Conservation (phyloP, 306 rosid species). For the Mucuna pruriens region DNA sequence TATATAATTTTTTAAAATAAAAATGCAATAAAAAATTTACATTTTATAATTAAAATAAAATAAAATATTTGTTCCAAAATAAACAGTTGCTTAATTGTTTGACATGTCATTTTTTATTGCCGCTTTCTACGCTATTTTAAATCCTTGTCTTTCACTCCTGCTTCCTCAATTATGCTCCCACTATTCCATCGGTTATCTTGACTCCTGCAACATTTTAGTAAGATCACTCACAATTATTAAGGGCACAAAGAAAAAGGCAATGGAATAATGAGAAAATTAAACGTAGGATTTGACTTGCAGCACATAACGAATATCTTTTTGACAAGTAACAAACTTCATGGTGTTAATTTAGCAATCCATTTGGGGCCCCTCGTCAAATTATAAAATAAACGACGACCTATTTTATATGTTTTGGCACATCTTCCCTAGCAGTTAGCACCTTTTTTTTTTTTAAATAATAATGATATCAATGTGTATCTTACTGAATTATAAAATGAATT, state of each 20-base stretch:
- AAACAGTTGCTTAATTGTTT: background rate
- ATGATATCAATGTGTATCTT: background rate
- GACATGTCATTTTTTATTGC: background rate
- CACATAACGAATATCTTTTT: background rate
- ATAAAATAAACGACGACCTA: too few species aligned
- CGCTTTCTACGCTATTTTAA: background rate
- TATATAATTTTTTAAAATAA: too few species aligned
- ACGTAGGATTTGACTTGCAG: background rate
- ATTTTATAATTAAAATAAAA: too few species aligned
- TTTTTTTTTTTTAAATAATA: too few species aligned
- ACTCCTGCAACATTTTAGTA: background rate
- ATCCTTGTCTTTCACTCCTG: background rate
- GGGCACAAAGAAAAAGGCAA: background rate
- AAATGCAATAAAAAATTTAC: too few species aligned
- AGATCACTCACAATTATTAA: background rate
- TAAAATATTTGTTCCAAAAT: too few species aligned
- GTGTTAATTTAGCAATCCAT: background rate
- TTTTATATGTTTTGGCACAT: background rate
- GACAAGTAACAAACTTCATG: background rate
- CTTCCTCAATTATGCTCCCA: background rate
- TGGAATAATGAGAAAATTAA: background rate
- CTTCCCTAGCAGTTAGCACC: background rate
- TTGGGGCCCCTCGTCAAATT: background rate
- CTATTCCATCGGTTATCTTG: too few species aligned
- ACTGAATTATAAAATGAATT: background rate